These are phyloP conservation scores for Mycena vitilis DNA, from an alignment of 768 basidiomycete species.

Conservation along the genomic window DNA sequence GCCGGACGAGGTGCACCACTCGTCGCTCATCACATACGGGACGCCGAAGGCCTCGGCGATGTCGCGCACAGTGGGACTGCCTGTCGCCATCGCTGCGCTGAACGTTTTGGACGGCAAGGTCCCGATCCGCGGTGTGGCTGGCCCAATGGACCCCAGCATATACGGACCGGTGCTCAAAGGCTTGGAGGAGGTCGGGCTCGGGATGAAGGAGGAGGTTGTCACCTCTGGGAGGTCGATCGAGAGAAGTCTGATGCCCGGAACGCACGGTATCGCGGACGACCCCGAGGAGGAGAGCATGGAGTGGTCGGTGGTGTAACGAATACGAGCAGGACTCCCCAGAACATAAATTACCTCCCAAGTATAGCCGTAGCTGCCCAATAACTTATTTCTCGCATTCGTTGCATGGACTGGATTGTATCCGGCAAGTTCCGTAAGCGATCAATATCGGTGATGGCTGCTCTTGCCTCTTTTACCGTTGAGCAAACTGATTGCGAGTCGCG, in stretches of 20 bases:
- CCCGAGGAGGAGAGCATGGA: conserved; percentile 21
- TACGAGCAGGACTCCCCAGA: background rate
- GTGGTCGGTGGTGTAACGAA: conserved; percentile 13
- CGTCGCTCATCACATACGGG: conserved; percentile 73
- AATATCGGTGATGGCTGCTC: conserved; percentile 19
- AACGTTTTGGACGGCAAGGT: conserved; percentile 73
- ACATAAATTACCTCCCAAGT: background rate
- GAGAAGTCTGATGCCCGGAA: conserved; percentile 21
- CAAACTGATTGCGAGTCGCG: conserved; percentile 49
- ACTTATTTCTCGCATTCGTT: too few species aligned
- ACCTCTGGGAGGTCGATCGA: conserved; percentile 36
- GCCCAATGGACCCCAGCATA: conserved; percentile 71
- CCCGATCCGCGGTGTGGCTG: conserved; percentile 68
- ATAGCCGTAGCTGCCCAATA: background rate
- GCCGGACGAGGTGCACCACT: conserved; percentile 69
- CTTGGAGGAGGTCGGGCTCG: conserved; percentile 65
- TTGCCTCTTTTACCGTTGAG: conserved; percentile 24
- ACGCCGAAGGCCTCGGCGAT: conserved; percentile 76
- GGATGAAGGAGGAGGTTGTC: conserved; percentile 59
- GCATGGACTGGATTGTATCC: too few species aligned
- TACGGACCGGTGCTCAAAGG: conserved; percentile 72
- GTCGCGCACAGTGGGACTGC: conserved; percentile 91
- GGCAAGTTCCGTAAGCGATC: background rate
- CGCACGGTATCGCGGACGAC: background rate
- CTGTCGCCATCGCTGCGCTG: conserved; percentile 85